Conservation (phyloP, 306 rosid species). For the peach (Prunus persica) region DNA sequence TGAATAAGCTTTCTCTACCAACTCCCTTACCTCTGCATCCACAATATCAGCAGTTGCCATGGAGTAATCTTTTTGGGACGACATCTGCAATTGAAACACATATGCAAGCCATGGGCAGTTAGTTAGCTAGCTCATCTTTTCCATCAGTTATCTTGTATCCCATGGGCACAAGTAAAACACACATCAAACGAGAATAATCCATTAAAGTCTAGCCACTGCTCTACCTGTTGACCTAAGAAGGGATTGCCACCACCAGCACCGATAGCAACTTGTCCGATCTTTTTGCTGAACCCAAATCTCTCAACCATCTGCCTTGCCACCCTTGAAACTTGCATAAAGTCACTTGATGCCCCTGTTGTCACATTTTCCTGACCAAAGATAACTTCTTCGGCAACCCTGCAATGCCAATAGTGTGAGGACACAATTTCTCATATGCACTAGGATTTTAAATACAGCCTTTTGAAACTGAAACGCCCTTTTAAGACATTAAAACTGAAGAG, state of each 20-base stretch:
- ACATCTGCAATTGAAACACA: conserved; percentile 56
- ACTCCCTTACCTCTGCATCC: conserved; percentile 91
- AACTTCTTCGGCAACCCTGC: conserved; percentile 93
- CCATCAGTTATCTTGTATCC: not conserved
- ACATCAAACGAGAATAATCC: not conserved
- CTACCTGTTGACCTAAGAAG: conserved; percentile 96
- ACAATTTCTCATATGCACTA: not conserved
- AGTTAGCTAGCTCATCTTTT: too few species aligned
- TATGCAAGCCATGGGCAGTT: not conserved
- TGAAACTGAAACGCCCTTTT: not conserved
- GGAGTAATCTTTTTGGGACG: conserved; percentile 85
- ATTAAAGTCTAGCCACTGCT: not conserved
- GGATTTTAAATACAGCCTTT: not conserved
- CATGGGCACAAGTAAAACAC: not conserved
- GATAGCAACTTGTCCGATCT: conserved; percentile 88
- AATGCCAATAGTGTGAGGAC: conserved; percentile 7
- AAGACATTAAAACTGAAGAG: not conserved
- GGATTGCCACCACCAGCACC: conserved; percentile 97
- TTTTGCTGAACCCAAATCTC: conserved; percentile 97
- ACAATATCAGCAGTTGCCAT: conserved; percentile 88
- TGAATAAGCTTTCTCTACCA: conserved; percentile 78
- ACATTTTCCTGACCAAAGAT: conserved; percentile 72
- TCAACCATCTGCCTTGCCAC: conserved; percentile 99
- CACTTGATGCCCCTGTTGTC: conserved; percentile 96
- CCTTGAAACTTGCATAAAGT: conserved; percentile 97